phyloP scores from a whole-genome alignment of 2,329 filamentous ascomycete species.

The Fusarium euwallaceae region DNA sequence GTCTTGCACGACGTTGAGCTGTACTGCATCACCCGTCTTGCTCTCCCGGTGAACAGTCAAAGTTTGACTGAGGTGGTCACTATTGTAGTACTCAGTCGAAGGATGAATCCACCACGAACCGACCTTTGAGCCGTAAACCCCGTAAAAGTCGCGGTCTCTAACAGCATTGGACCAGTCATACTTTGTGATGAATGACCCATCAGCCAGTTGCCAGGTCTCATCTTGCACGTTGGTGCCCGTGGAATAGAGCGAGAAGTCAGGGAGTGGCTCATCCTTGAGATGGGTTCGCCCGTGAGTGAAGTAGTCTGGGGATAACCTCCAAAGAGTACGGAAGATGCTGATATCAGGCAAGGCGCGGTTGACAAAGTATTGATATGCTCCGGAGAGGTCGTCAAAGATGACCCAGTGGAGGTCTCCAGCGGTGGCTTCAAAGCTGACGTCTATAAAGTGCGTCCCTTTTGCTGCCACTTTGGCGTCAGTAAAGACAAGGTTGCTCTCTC shows the following conservation, averaged over 20 bases:
- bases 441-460: conserved; percentile 15
- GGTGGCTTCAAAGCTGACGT: conserved; percentile 7
- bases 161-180: conserved; percentile 31
- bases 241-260: conserved; percentile 11
- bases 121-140: conserved; percentile 24
- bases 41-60: conserved; percentile 29
- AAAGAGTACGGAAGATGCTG: conserved; percentile 24
- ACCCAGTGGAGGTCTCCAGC: conserved; percentile 28
- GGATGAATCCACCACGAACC: conserved; percentile 30
- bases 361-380: conserved; percentile 29
- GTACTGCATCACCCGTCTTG: conserved; percentile 22
- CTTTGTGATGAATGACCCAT: conserved; percentile 24
- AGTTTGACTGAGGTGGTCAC: conserved; percentile 24
- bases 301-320: conserved; percentile 23
- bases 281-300: conserved; percentile 27
- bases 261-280: conserved; percentile 23
- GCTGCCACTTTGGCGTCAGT: conserved; percentile 15
- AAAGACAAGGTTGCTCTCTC: conserved; percentile 17
- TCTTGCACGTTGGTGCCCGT: conserved; percentile 17
- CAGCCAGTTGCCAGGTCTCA: conserved; percentile 21
- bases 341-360: conserved; percentile 19
- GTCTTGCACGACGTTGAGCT: conserved; percentile 28
- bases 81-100: conserved; percentile 26
- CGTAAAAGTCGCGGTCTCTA: conserved; percentile 28
- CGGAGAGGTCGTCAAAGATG: conserved; percentile 23